Conservation (phyloP, 116 monocot genomes). For the Zostera marina region DNA sequence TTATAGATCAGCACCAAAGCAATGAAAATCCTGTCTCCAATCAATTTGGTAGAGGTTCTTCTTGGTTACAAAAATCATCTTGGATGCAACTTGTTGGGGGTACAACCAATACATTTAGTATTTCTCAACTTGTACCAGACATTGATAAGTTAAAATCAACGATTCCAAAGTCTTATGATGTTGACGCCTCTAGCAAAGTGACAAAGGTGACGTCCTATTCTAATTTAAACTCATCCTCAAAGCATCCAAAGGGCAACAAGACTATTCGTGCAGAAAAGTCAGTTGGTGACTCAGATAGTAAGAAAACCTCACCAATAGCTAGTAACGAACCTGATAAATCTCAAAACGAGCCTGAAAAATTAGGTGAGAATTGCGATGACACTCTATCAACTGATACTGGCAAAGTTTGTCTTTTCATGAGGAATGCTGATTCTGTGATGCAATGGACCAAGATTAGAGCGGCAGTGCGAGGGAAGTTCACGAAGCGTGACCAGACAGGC, state of each 20-base stretch:
- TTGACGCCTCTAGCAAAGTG: neutral
- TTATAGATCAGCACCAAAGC: neutral
- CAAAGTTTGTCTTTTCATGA: conserved; percentile 68
- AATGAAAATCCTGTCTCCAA: conserved; percentile 2
- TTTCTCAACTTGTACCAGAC: conserved; percentile 26
- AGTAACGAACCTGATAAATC: neutral
- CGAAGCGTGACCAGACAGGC: conserved; percentile 21
- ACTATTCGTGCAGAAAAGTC: neutral
- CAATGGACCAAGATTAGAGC: conserved; percentile 56
- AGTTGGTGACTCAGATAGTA: neutral
- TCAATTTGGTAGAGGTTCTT: conserved; percentile 12
- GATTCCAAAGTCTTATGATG: neutral
- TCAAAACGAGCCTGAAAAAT: neutral
- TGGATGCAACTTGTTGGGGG: conserved; percentile 72
- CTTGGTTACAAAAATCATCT: conserved; percentile 73
- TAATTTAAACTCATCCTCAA: neutral
- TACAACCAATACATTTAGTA: conserved; percentile 28
- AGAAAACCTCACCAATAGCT: neutral
- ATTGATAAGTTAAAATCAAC: conserved; percentile 5
- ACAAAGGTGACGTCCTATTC: neutral
- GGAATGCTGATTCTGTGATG: conserved; percentile 54
- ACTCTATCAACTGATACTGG: conserved; percentile 17
- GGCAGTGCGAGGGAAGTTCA: conserved; percentile 33
- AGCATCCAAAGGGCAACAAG: neutral
- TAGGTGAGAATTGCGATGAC: neutral